Percentiles rank a stretch among this genome's conserved stretches.
These are phyloP conservation scores for Pterula multifida DNA, from an alignment of 1,284 basidiomycete genomes.

Conservation along the genomic window DNA sequence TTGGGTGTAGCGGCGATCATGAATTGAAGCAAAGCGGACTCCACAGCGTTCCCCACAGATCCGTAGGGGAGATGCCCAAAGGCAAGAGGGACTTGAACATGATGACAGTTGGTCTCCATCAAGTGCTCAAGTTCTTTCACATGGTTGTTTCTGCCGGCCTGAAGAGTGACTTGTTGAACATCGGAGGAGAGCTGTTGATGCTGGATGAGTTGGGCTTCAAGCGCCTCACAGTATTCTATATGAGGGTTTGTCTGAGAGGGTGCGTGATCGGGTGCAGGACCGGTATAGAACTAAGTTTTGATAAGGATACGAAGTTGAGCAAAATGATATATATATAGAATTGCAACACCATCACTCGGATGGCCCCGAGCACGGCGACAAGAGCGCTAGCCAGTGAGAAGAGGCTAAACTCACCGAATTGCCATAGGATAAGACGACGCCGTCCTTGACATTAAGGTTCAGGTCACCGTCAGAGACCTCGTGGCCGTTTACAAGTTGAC, in stretches of 20 bases:
- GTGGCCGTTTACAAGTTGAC: constrained; percentile 72
- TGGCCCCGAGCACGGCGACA: background rate
- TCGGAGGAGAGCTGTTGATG: background rate
- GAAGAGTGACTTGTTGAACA: constrained; percentile 13
- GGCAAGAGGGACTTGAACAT: constrained; percentile 20
- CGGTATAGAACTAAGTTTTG: constrained; percentile 58
- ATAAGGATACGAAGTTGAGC: too few relatives aligned
- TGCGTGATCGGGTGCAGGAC: constrained; percentile 27
- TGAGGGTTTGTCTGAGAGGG: constrained; percentile 36
- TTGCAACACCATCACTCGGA: background rate
- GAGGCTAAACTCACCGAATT: constrained; percentile 49
- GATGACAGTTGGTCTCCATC: constrained; percentile 44
- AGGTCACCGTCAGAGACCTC: constrained; percentile 84
- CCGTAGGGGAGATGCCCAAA: constrained; percentile 11
- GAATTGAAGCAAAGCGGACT: constrained; percentile 60
- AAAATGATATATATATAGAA: background rate
- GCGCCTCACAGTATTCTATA: constrained; percentile 39
- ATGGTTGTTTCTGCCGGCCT: constrained; percentile 15
- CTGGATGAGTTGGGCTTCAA: constrained; percentile 25
- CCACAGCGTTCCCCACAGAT: constrained; percentile 17
- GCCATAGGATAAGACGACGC: constrained; percentile 69
- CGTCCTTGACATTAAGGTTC: constrained; percentile 82
- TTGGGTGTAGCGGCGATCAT: constrained; percentile 66
- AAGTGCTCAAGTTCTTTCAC: constrained; percentile 29
- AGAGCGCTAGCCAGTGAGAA: constrained; percentile 5